Evolutionary conservation across 129 eudicot species (phyloP).

Genomic region (Artemisia argyi): DNA sequence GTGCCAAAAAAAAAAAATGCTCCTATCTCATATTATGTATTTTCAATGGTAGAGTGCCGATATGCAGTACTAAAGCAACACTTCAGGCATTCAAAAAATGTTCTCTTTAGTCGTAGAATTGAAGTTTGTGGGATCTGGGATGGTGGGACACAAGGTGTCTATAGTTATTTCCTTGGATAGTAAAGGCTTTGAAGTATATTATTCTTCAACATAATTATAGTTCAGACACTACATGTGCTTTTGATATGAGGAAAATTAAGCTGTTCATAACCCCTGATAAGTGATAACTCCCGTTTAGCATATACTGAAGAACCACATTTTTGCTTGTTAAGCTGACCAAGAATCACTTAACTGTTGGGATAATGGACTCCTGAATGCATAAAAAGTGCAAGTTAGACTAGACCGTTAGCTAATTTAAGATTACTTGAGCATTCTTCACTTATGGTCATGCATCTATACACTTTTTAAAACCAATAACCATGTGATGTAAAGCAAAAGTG

Average conservation of each 20-base stretch:
- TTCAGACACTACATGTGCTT: background rate
- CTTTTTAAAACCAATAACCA: constrained; percentile 4
- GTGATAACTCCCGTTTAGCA: background rate
- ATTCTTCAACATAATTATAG: background rate
- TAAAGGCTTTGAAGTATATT: background rate
- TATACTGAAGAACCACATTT: background rate
- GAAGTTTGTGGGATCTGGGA: background rate
- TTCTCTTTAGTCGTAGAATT: background rate
- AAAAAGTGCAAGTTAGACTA: background rate
- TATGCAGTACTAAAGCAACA: background rate
- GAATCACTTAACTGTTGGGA: background rate
- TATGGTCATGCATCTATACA: constrained; percentile 7
- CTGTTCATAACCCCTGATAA: background rate
- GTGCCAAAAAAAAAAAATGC: too few species aligned
- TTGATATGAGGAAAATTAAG: background rate
- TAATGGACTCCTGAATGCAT: background rate
- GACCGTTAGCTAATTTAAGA: constrained; percentile 5
- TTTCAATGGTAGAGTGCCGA: background rate
- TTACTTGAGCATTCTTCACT: constrained; percentile 21
- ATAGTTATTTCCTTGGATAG: background rate
- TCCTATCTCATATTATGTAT: background rate
- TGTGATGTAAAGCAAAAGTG: constrained; percentile 34
- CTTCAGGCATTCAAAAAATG: background rate
- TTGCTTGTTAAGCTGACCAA: background rate
- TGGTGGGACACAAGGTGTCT: background rate